Evolutionary conservation across 2,329 filamentous ascomycete genomes (phyloP), one percentile per base, ranked within the genome.

Genomic region (Lecanoromycetidae sp.): DNA sequence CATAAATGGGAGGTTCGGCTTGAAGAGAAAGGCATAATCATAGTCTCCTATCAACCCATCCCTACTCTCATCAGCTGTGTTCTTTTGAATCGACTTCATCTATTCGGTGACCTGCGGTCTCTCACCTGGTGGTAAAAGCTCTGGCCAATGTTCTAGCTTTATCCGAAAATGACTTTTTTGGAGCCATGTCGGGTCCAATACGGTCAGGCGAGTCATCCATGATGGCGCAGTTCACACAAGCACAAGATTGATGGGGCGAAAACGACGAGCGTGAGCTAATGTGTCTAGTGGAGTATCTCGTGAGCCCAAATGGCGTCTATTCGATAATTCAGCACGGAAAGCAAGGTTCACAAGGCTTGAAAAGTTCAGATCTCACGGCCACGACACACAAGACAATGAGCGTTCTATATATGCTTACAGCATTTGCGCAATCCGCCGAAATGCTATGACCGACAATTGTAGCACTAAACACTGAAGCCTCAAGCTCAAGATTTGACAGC

Each of bases 21-120:
- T 78, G 71, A 95, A 94, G 33, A 95, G 79, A 59, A 87, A 91
- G 29, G 63, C 84, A 73, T 95, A 95, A 71, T 95, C 84, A 64
- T 95, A 95, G 57, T 79, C 73, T 53, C 88, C 88, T 47, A 95
- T 64, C 22, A 94, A 72, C 10, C 88, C 88, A 1, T 87, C 74
- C 52, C 70, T 79, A 37, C 13, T 32, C 26, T 30, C 17, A 13
- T 49, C 23, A 44, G 33, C 19, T 17, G 12, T 9, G 2, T 3
- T 19, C 4, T 13, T 1, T 41, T 1, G 26, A 22, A 25, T 6
- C 9, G 17, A 22, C n/a, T n/a, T n/a, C n/a, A n/a, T n/a, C n/a
- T n/a, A n/a, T n/a, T n/a, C n/a, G n/a, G n/a, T n/a, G n/a, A 3
- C 22, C n/a, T 2, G 1, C 10, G 22, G 8, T 10, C 22, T 52